Evolutionary conservation across 2,329 filamentous ascomycete species (phyloP).

Genomic region (Dactylellina sp.): DNA sequence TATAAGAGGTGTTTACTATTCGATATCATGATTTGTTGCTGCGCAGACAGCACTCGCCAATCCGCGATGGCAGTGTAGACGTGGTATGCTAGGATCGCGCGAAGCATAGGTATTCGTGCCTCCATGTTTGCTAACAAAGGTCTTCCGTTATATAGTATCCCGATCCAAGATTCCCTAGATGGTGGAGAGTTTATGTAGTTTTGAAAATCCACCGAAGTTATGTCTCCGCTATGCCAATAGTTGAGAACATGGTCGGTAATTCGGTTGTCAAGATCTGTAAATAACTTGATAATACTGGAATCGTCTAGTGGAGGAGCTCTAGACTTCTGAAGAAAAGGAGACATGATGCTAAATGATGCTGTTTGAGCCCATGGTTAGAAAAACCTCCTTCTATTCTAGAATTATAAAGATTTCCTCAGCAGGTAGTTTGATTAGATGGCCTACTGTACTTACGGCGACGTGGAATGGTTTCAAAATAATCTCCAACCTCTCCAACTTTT

Average conservation of each 20-base stretch:
- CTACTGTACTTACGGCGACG: too few species aligned
- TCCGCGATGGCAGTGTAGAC: constrained; percentile 35
- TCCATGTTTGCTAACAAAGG: constrained; percentile 20
- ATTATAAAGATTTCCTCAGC: too few species aligned
- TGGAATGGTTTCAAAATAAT: too few species aligned
- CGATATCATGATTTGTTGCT: constrained; percentile 3
- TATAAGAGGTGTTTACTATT: constrained; percentile 1
- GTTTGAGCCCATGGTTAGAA: background rate
- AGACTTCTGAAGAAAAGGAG: background rate
- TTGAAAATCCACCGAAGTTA: constrained; percentile 26
- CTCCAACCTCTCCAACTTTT: too few species aligned
- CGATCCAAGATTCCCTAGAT: constrained; percentile 9
- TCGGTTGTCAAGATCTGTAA: constrained; percentile 27
- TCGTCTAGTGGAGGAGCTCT: constrained; percentile 28
- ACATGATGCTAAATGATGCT: background rate
- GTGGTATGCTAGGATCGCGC: constrained; percentile 41
- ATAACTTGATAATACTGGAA: constrained; percentile 11
- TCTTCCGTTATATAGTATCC: constrained; percentile 17
- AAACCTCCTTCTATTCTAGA: too few species aligned
- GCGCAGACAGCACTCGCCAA: constrained; percentile 18
- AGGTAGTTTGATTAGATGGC: background rate
- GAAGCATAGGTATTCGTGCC: constrained; percentile 30
- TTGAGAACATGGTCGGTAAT: constrained; percentile 39
- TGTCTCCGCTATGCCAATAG: constrained; percentile 34
- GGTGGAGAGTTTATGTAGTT: constrained; percentile 13